Percentiles rank a stretch among this genome's conserved stretches.
Evolutionary conservation across 345 rosid genomes (phyloP).

Genomic region (Pugionium dolabratum): DNA sequence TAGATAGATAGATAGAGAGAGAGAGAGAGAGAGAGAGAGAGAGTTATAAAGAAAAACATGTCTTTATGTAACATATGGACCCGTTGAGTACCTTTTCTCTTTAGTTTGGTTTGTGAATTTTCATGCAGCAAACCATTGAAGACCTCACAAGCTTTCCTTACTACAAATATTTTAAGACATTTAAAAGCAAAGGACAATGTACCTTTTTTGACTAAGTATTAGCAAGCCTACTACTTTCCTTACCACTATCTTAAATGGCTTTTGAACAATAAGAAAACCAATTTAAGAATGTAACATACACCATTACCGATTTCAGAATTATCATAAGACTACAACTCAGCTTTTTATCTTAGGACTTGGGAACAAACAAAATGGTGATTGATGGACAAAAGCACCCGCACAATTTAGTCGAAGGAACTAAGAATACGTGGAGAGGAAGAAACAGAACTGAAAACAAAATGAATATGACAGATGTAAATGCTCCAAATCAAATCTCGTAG

Average conservation of each 20-base stretch:
- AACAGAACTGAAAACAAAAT: not conserved
- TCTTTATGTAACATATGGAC: constrained; percentile 59
- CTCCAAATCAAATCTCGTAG: constrained; percentile 1
- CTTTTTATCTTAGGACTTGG: constrained; percentile 22
- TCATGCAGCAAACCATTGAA: constrained; percentile 52
- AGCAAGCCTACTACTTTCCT: constrained; percentile 37
- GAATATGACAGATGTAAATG: constrained; percentile 18
- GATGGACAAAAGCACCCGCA: constrained; percentile 32
- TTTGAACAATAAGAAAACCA: constrained; percentile 25
- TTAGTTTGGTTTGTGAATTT: constrained; percentile 58
- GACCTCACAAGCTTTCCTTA: constrained; percentile 51
- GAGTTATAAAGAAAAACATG: constrained; percentile 41
- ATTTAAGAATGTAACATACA: constrained; percentile 31
- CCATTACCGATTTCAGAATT: too few relatives aligned
- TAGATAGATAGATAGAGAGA: too few relatives aligned
- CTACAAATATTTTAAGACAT: constrained; percentile 39
- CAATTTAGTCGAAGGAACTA: not conserved
- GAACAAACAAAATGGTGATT: constrained; percentile 16
- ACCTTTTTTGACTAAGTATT: constrained; percentile 38
- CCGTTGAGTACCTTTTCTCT: constrained; percentile 43
- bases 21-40: constrained; percentile 33
- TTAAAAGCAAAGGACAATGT: constrained; percentile 44
- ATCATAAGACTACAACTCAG: constrained; percentile 23
- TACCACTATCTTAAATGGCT: constrained; percentile 37
- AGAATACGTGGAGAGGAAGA: constrained; percentile 14